These are phyloP conservation scores for Monosporozyma unispora DNA, from an alignment of 805 yeast genomes.

Conservation along the genomic window DNA sequence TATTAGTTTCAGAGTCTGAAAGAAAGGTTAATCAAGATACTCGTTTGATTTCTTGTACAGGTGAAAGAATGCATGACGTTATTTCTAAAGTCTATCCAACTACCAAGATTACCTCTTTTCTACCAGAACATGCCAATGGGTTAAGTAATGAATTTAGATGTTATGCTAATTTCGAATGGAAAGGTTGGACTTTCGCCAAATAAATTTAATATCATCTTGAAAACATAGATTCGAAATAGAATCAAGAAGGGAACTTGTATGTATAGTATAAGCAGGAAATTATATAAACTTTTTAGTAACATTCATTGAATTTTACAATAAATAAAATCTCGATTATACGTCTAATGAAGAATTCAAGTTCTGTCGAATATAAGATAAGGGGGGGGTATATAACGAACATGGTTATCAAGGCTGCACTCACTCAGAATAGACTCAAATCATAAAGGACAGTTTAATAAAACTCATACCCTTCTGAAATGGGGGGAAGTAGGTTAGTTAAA, in stretches of 20 bases:
- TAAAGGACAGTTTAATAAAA: no score
- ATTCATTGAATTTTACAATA: no score
- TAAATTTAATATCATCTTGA: not conserved
- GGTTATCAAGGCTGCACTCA: no score
- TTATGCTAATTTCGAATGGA: slow-evolving; percentile 68
- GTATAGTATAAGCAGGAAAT: not conserved
- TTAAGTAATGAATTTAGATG: slow-evolving; percentile 82
- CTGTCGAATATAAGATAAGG: no score
- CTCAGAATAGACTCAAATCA: no score
- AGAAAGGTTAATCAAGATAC: slow-evolving; percentile 26
- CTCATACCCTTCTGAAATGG: no score
- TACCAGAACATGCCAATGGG: slow-evolving; percentile 78
- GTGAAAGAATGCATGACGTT: slow-evolving; percentile 74
- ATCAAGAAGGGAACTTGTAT: not conserved
- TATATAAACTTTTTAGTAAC: not conserved
- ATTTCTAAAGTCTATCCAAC: slow-evolving; percentile 56
- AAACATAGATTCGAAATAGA: not conserved
- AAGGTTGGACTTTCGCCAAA: slow-evolving; percentile 47
- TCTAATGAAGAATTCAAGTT: no score
- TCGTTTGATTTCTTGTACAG: slow-evolving; percentile 70
- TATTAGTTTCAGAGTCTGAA: slow-evolving; percentile 33
- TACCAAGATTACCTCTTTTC: slow-evolving; percentile 52
- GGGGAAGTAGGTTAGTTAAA: no score
- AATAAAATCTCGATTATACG: no score
- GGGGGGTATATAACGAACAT: no score